A percentile compares a stretch with the other conserved stretches of the same genome.
phyloP scores from a whole-genome alignment of 2,329 filamentous ascomycete species.

The Apiospora saccharicola region DNA sequence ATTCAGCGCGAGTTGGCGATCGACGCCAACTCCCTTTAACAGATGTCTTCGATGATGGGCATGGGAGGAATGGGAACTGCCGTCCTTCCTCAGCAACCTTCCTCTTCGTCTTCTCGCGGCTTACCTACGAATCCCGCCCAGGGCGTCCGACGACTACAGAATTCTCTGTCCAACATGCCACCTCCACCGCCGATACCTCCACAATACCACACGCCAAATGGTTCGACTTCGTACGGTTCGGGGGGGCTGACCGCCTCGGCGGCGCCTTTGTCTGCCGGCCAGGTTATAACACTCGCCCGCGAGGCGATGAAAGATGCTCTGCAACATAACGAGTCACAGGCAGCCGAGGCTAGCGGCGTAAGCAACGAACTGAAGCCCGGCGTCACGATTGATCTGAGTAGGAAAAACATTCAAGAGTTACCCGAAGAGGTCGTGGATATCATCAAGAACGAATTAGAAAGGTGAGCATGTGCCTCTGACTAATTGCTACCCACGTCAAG shows the following conservation, averaged over 20 bases:
- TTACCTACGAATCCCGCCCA: slow-evolving; percentile 39
- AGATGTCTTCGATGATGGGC: slow-evolving; percentile 33
- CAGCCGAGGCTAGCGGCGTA: slow-evolving; percentile 64
- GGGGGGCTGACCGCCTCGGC: slow-evolving; percentile 57
- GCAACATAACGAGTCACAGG: slow-evolving; percentile 70
- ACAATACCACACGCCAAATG: slow-evolving; percentile 45
- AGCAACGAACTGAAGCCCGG: slow-evolving; percentile 71
- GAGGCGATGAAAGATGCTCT: slow-evolving; percentile 73
- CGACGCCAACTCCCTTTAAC: slow-evolving; percentile 21
- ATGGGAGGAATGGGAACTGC: slow-evolving; percentile 41
- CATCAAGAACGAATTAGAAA: slow-evolving; percentile 76
- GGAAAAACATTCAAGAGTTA: slow-evolving; percentile 74
- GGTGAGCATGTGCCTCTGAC: slow-evolving; percentile 54
- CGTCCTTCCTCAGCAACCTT: slow-evolving; percentile 36
- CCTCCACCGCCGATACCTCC: slow-evolving; percentile 57
- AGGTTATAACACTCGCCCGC: slow-evolving; percentile 71
- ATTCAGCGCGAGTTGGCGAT: slow-evolving; percentile 38
- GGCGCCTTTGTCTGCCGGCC: slow-evolving; percentile 63
- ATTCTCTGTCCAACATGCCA: slow-evolving; percentile 42
- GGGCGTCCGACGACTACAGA: slow-evolving; percentile 37
- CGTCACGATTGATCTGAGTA: slow-evolving; percentile 80
- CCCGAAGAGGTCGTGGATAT: slow-evolving; percentile 79
- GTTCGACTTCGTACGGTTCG: slow-evolving; percentile 36
- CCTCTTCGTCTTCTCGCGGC: slow-evolving; percentile 41
- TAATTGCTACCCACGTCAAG: slow-evolving; percentile 32